Evolutionary conservation across 2,329 filamentous ascomycete genomes (phyloP).

Genomic region (Ascosphaera pollenicola): DNA sequence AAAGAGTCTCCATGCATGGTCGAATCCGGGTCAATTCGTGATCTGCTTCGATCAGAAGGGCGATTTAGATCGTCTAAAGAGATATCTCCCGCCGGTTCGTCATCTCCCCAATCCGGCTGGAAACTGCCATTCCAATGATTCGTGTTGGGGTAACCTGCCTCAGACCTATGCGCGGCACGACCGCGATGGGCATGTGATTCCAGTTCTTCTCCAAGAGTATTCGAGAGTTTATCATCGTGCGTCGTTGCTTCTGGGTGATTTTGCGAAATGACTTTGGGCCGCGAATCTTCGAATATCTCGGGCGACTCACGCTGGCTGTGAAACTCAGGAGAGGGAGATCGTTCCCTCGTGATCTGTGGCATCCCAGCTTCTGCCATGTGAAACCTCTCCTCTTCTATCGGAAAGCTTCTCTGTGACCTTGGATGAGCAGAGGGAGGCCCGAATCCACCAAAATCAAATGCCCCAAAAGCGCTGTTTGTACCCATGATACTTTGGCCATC

Average conservation of each 20-base stretch:
- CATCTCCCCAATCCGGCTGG: background rate
- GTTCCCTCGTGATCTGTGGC: background rate
- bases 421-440: constrained; percentile 10
- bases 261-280: too few species aligned
- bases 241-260: too few species aligned
- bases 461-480: background rate
- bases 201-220: background rate
- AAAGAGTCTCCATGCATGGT: background rate
- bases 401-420: background rate
- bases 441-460: constrained; percentile 23
- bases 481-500: background rate
- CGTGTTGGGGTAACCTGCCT: background rate
- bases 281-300: background rate
- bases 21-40: too few species aligned
- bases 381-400: too few species aligned
- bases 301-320: background rate
- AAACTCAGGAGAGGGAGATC: background rate
- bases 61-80: background rate
- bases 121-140: background rate
- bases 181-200: too few species aligned
- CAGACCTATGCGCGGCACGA: background rate
- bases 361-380: background rate
- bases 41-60: too few species aligned
- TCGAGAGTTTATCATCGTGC: background rate
- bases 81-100: background rate